A percentile compares a stretch with the other conserved stretches of the same genome.
phyloP scores from a whole-genome alignment of 495 filamentous ascomycete genomes.

The Penicillium dipodomyicola region DNA sequence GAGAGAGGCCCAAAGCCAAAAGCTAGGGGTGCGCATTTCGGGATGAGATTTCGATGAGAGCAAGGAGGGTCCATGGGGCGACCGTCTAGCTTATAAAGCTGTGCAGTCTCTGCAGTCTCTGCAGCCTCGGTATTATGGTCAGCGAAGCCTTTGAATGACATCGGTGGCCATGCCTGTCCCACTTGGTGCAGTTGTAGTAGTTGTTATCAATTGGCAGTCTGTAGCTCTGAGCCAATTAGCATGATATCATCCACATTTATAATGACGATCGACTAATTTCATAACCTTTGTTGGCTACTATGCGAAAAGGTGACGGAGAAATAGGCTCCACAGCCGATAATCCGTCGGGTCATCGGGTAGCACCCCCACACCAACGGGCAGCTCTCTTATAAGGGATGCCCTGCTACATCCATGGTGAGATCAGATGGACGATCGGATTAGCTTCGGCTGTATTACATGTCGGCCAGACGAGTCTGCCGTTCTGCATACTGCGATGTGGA shows the following conservation, averaged over 20 bases:
- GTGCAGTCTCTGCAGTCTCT: no score
- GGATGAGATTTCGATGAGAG: not conserved
- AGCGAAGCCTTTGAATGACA: slow-evolving; percentile 1
- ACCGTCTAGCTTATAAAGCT: not conserved
- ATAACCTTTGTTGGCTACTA: slow-evolving; percentile 2
- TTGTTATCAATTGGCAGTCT: not conserved
- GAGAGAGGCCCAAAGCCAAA: slow-evolving; percentile 20
- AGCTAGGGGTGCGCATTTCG: slow-evolving; percentile 18
- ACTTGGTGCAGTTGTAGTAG: not conserved
- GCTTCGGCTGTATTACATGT: not conserved
- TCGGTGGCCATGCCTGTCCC: not conserved
- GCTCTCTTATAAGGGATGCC: slow-evolving; percentile 4
- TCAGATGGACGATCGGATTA: not conserved
- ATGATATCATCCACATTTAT: not conserved
- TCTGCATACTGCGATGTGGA: no score
- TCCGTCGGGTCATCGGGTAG: slow-evolving; percentile 22
- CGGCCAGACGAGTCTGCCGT: not conserved
- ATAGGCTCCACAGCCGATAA: slow-evolving; percentile 16
- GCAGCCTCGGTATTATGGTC: not conserved
- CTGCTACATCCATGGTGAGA: not conserved
- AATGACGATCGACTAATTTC: slow-evolving; percentile 19
- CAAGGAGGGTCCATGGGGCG: not conserved
- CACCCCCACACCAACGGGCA: slow-evolving; percentile 15
- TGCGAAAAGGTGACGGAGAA: slow-evolving; percentile 3
- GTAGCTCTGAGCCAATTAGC: not conserved